Base-by-base conservation (phyloP, 768 basidiomycete genomes). In the Pisolithus tinctorius region DNA sequence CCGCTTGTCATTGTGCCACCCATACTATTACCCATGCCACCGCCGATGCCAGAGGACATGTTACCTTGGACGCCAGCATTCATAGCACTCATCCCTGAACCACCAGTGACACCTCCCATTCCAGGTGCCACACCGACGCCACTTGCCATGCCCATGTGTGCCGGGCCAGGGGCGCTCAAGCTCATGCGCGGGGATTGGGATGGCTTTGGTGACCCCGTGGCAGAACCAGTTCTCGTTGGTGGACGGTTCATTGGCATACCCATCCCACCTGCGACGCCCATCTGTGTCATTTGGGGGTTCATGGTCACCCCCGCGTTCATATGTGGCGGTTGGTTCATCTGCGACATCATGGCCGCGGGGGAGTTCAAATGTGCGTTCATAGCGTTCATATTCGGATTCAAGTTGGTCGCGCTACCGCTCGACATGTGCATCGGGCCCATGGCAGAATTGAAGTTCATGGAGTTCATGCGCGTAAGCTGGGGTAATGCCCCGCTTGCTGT, bases 191-290 rank as follows among this genome's bases (percentile, higher is more conserved):
- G 65, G 0, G 66, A 62, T 1, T 68, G 65, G 0, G 66, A 62
- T 1, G 66, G 63, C 44, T 64, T 66, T 8, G 65, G 66, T 14
- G 65, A 66, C 10, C 46, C 60, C 38, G 53, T 58, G 0, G 66
- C 63, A n/a, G 65, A 68, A n/a, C 58, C 66, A 0, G 63, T 56
- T 45, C 64, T 50, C 8, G 64, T 65, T 1, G 65, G 65, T 9
- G 65, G 64, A 1, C 65, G 65, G 47, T 61, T 60, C 56, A 64
- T 53, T 25, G 51, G 55, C 51, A 61, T 58, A 48, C 51, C 58
- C 54, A 59, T 58, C 20, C 46, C 52, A 14, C 40, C 55, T 29
- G 48, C 23, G 27, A 40, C 39, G 23, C 47, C 49, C 51, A 62
- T 62, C 1, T 62, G 60, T 16, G 30, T 31, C 45, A 47, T 47